Evolutionary conservation across 1,139 yeast species (phyloP).

Genomic region (Magnusiomyces fungicola): DNA sequence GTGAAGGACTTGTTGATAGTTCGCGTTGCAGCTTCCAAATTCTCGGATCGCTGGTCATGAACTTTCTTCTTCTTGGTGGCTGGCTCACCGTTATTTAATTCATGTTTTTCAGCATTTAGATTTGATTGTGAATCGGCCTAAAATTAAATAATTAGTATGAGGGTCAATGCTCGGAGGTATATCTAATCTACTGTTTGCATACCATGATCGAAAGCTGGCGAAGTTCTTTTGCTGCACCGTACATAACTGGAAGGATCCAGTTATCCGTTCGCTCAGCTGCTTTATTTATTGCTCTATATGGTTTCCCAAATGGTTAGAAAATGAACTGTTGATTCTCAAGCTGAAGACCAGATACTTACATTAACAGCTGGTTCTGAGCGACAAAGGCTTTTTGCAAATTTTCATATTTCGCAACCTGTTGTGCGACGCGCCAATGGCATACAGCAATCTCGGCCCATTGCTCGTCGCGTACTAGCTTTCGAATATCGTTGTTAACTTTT

Average conservation of each 20-base stretch:
- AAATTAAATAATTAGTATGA: not conserved
- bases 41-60: constrained; percentile 33
- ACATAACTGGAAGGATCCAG: constrained; percentile 63
- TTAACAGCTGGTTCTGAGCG: constrained; percentile 25
- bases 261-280: constrained; percentile 54
- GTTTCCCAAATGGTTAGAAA: not conserved
- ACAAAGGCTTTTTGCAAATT: constrained; percentile 25
- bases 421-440: constrained; percentile 27
- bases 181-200: too few species aligned
- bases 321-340: too few species aligned
- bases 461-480: constrained; percentile 14
- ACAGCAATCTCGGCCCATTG: constrained; percentile 25
- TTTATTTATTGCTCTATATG: constrained; percentile 34
- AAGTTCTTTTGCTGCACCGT: constrained; percentile 49
- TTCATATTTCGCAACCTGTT: constrained; percentile 21
- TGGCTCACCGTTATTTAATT: not conserved
- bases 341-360: constrained; percentile 18
- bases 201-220: constrained; percentile 35
- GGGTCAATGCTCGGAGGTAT: too few species aligned
- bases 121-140: not conserved
- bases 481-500: constrained; percentile 17
- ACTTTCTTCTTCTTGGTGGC: not conserved
- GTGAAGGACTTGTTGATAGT: constrained; percentile 67
- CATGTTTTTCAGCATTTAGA: not conserved
- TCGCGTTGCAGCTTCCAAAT: constrained; percentile 49